Conservation (phyloP, 495 filamentous ascomycete genomes). For the Choiromyces venosus region DNA sequence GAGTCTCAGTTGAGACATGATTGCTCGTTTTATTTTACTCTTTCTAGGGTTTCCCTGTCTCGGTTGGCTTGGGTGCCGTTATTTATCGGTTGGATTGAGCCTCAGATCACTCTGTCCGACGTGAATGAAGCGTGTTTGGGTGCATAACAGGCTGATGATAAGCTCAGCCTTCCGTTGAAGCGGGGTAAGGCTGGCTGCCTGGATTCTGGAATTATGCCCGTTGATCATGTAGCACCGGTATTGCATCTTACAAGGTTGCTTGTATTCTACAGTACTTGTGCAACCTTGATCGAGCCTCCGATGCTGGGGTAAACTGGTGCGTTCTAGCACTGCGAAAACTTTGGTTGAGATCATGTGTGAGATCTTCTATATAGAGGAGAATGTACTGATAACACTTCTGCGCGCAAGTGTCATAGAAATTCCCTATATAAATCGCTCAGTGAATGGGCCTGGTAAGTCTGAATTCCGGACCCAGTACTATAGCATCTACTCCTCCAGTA, state of each 20-base stretch:
- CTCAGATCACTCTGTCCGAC: not conserved
- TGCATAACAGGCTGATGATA: not conserved
- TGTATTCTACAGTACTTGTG: conserved; percentile 1
- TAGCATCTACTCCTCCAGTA: not conserved
- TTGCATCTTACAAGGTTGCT: not conserved
- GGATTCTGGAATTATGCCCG: no score
- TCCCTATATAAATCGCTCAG: not conserved
- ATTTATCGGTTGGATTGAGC: not conserved
- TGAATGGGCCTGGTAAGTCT: not conserved
- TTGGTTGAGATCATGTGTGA: not conserved
- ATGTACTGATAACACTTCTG: not conserved
- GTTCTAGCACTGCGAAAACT: not conserved
- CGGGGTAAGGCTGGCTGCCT: not conserved
- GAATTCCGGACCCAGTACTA: not conserved
- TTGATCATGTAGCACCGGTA: not conserved
- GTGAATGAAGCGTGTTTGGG: not conserved
- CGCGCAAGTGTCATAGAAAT: not conserved
- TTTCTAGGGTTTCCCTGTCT: not conserved
- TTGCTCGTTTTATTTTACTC: not conserved
- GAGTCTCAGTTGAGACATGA: conserved; percentile 1
- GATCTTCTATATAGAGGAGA: not conserved
- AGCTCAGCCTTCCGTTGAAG: not conserved
- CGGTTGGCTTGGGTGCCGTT: not conserved
- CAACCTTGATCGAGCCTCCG: not conserved
- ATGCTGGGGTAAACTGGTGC: not conserved